Percentiles rank a stretch among this genome's conserved stretches.
Evolutionary conservation across 495 filamentous ascomycete genomes (phyloP).

Genomic region (Evansstolkia leycettana): DNA sequence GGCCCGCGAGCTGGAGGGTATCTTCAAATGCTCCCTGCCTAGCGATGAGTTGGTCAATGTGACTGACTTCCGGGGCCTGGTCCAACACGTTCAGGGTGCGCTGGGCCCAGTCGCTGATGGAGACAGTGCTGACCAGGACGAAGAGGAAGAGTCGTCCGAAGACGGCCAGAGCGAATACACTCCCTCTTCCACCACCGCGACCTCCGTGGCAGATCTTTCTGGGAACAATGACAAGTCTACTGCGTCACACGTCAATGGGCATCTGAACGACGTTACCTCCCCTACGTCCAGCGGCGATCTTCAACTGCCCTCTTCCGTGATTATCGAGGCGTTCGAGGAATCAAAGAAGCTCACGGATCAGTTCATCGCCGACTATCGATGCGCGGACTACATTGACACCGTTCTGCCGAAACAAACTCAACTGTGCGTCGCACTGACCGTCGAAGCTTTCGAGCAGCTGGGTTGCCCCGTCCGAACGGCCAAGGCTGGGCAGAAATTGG

Average conservation of each 20-base stretch:
- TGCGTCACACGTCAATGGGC: too few relatives aligned
- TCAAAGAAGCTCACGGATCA: conserved; percentile 24
- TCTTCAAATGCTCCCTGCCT: conserved; percentile 27
- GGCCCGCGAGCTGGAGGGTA: conserved; percentile 33
- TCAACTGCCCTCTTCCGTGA: conserved; percentile 9
- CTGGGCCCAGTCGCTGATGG: neutral
- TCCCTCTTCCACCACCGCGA: neutral
- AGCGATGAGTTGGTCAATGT: conserved; percentile 25
- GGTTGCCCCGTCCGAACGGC: conserved; percentile 22
- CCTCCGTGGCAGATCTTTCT: conserved; percentile 20
- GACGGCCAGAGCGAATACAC: conserved; percentile 1
- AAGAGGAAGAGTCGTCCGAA: neutral
- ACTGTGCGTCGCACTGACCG: conserved; percentile 23
- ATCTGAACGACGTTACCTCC: neutral
- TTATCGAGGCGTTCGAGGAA: conserved; percentile 15
- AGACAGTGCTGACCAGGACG: neutral
- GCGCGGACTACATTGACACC: conserved; percentile 17
- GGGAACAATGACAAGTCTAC: conserved; percentile 19
- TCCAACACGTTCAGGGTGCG: conserved; percentile 6
- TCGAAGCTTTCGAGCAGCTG: conserved; percentile 34
- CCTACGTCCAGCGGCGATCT: conserved; percentile 2
- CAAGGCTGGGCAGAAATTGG: conserved; percentile 11
- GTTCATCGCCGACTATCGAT: conserved; percentile 23
- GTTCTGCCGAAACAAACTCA: conserved; percentile 17
- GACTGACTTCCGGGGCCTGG: conserved; percentile 9